Evolutionary conservation across 495 filamentous ascomycete species (phyloP).

Genomic region (Pyrenula aspistea): DNA sequence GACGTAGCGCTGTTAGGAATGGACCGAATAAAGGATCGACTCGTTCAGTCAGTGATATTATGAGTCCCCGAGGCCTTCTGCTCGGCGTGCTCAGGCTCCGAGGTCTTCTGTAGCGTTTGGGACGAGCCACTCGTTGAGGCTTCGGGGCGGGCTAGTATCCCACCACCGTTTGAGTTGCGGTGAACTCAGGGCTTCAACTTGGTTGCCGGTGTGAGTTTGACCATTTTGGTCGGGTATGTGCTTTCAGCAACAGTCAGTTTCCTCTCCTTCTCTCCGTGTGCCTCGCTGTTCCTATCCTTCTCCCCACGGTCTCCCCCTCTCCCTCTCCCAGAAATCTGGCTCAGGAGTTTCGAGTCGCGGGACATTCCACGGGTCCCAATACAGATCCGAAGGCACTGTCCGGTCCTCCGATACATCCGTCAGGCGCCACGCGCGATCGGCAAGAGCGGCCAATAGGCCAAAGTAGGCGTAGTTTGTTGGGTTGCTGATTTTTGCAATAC

Average conservation of each 20-base stretch:
- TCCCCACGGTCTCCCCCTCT: background rate
- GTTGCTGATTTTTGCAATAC: background rate
- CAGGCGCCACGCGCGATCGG: background rate
- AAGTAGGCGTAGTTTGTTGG: background rate
- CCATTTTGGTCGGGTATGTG: background rate
- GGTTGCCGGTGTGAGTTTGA: background rate
- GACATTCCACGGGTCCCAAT: background rate
- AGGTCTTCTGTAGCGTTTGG: no score
- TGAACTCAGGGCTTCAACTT: no score
- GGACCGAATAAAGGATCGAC: no score
- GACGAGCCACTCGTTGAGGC: no score
- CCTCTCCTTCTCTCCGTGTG: no score
- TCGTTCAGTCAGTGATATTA: no score
- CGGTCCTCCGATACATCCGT: background rate
- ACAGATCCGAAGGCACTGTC: background rate
- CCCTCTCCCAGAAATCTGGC: background rate
- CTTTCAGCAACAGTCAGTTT: background rate
- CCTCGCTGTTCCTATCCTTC: no score
- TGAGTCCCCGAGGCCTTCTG: no score
- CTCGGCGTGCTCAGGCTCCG: no score
- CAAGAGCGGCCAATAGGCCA: background rate
- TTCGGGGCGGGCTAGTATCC: no score
- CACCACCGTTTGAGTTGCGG: no score
- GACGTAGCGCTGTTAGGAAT: no score
- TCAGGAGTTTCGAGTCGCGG: background rate